A percentile compares a stretch with the other conserved stretches of the same genome.
Evolutionary conservation across 148 eudicot genomes (phyloP).

Genomic region (Oxyria digyna): DNA sequence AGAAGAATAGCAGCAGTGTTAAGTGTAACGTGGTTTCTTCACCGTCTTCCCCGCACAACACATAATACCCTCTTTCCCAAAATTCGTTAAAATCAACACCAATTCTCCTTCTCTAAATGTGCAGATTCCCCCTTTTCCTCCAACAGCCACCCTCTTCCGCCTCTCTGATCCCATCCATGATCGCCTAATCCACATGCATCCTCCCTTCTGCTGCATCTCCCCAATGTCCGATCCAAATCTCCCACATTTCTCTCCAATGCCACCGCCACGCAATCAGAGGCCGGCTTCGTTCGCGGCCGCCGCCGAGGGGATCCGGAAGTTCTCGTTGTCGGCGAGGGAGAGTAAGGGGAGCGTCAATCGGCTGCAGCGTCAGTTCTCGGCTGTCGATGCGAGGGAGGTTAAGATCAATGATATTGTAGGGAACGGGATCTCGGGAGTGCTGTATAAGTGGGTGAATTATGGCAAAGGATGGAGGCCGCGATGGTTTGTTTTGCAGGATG

Average conservation of each 20-base stretch:
- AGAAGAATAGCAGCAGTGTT: not conserved
- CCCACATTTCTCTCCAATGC: not conserved
- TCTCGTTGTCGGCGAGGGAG: not conserved
- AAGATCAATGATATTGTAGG: conserved; percentile 38
- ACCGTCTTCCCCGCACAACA: not conserved
- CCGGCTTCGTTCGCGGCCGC: not conserved
- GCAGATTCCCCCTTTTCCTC: not conserved
- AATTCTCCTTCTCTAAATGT: not conserved
- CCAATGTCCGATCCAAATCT: conserved; percentile 10
- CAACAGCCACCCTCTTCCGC: not conserved
- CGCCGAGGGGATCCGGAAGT: conserved; percentile 5
- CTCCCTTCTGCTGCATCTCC: conserved; percentile 9
- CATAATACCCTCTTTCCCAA: not conserved
- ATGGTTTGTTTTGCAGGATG: conserved; percentile 53
- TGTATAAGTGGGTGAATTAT: conserved; percentile 58
- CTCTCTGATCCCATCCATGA: not conserved
- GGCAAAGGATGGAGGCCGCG: conserved; percentile 59
- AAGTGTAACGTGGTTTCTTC: not conserved
- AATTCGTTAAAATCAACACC: not conserved
- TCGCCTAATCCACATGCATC: conserved; percentile 6
- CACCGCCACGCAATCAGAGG: not conserved
- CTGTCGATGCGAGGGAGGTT: conserved; percentile 15
- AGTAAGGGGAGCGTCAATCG: not conserved
- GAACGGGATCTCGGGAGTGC: conserved; percentile 36
- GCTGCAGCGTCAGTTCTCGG: conserved; percentile 1